phyloP scores from a whole-genome alignment of 768 basidiomycete genomes.

The Omphalotus guepiniiformis region DNA sequence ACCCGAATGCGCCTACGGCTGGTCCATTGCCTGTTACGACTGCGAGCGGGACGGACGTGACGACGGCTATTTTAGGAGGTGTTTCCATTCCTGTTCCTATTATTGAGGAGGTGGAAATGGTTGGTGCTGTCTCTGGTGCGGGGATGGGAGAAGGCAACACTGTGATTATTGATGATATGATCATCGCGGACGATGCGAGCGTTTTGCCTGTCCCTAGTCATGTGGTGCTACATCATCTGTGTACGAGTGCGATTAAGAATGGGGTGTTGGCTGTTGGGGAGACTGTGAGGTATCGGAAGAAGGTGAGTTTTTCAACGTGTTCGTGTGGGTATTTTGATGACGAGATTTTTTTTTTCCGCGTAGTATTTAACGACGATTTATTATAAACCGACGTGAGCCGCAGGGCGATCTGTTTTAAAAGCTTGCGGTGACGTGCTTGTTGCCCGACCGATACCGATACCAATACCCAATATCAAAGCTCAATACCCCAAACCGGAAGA shows the following conservation, averaged over 20 bases:
- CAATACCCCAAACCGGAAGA: no score
- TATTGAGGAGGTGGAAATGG: no score
- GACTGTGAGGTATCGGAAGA: constrained; percentile 88
- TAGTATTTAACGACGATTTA: constrained; percentile 87
- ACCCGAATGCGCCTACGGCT: not conserved
- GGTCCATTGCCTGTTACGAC: constrained; percentile 12
- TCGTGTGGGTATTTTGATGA: constrained; percentile 11
- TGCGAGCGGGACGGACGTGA: constrained; percentile 23
- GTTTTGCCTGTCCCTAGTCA: constrained; percentile 92
- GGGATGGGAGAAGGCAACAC: not conserved
- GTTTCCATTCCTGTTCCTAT: not conserved
- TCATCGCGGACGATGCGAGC: constrained; percentile 78
- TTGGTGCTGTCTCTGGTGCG: constrained; percentile 2
- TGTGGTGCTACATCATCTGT: constrained; percentile 90
- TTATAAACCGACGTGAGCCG: no score
- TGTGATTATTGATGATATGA: constrained; percentile 25
- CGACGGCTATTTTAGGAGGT: constrained; percentile 13
- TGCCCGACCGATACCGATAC: no score
- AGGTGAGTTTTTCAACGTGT: constrained; percentile 55
- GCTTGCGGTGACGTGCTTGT: no score
- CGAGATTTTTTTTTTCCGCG: constrained; percentile 13
- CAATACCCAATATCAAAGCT: no score
- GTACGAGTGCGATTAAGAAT: constrained; percentile 91
- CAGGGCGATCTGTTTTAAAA: no score
- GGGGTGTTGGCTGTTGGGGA: constrained; percentile 90